Conservation (phyloP, 345 rosid species). For the Murraya paniculata region DNA sequence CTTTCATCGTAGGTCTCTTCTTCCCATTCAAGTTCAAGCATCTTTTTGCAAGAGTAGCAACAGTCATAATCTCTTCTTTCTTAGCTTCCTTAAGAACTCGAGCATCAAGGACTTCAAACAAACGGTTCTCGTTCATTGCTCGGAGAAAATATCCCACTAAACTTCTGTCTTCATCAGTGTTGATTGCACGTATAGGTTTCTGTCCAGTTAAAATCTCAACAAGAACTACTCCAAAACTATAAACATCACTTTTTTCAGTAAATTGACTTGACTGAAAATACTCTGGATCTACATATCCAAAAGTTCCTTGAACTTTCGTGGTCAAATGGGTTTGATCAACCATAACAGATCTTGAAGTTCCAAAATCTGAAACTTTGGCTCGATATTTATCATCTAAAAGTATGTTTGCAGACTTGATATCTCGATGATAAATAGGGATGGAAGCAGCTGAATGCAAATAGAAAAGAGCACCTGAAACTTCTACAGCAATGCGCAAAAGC, state of each 20-base stretch:
- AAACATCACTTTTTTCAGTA: not conserved
- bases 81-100: conserved; percentile 7
- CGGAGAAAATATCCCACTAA: not conserved
- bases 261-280: not conserved
- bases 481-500: conserved; percentile 5
- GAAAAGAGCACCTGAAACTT: conserved; percentile 3
- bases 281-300: not conserved
- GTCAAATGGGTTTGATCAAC: not conserved
- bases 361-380: not conserved
- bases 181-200: not conserved
- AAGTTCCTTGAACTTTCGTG: conserved; percentile 4
- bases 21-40: not conserved
- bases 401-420: not conserved
- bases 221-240: not conserved
- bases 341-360: not conserved
- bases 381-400: not conserved
- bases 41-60: conserved; percentile 10
- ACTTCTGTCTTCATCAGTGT: not conserved
- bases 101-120: conserved; percentile 16
- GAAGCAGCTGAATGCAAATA: conserved; percentile 19
- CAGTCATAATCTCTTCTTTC: not conserved
- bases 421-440: conserved; percentile 4
- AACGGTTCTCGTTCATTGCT: conserved; percentile 1
- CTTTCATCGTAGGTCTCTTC: conserved; percentile 9
- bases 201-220: not conserved